Evolutionary conservation across 139 green algal genomes (phyloP).

Genomic region (Diplosphaera chodatii): DNA sequence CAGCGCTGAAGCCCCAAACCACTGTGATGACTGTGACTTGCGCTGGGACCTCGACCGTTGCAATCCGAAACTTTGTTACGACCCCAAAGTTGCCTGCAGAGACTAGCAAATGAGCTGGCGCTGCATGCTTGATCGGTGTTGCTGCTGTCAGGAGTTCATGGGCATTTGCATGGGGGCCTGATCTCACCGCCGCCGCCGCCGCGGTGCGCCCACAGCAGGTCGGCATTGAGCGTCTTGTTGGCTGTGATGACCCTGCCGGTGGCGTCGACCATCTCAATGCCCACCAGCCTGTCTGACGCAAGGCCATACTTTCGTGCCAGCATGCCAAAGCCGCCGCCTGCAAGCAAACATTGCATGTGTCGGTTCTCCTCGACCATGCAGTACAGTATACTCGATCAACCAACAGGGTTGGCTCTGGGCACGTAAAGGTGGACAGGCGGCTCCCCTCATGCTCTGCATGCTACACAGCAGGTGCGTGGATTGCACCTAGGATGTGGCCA

Average conservation of each 20-base stretch:
- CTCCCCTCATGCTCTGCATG: too few species aligned
- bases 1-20: neutral
- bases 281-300: constrained; percentile 4
- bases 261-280: constrained; percentile 1
- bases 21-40: neutral
- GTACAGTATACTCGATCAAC: too few species aligned
- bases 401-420: neutral
- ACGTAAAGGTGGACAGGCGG: too few species aligned
- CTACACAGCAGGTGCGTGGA: neutral
- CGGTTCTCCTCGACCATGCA: too few species aligned
- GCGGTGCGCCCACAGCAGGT: constrained; percentile 8
- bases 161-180: neutral
- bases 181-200: constrained; percentile 10
- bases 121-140: too few species aligned
- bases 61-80: neutral
- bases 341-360: too few species aligned
- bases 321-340: constrained; percentile 10
- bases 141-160: too few species aligned
- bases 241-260: neutral
- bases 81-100: neutral
- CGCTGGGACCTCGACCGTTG: neutral
- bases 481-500: constrained; percentile 1
- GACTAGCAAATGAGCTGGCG: too few species aligned
- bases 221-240: neutral
- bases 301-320: constrained; percentile 7